phyloP scores from a whole-genome alignment of 2,329 filamentous ascomycete genomes.

The Elsinoe perseae region DNA sequence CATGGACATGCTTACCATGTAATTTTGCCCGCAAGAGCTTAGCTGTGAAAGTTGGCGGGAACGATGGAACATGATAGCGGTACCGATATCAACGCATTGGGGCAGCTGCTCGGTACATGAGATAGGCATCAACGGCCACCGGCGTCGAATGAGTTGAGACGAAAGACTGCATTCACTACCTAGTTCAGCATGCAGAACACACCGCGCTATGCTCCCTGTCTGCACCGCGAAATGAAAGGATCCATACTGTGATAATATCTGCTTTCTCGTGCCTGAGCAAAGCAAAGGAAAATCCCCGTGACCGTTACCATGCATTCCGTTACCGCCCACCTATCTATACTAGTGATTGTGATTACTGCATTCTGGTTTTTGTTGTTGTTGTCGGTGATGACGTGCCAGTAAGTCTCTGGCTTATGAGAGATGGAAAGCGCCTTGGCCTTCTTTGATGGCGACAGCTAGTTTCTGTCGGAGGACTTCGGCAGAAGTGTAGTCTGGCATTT shows the following conservation, averaged over 20 bases:
- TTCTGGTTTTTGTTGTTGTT: neutral
- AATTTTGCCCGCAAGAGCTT: no score
- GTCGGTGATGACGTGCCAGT: neutral
- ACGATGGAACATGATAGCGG: no score
- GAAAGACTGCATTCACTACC: conserved; percentile 9
- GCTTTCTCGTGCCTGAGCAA: neutral
- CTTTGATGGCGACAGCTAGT: conserved; percentile 77
- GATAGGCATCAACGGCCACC: no score
- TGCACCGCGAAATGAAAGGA: neutral
- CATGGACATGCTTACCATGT: no score
- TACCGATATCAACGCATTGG: conserved; percentile 1
- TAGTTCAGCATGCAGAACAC: neutral
- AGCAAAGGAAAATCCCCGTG: neutral
- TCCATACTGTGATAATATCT: conserved; percentile 1
- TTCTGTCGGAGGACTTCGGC: conserved; percentile 69
- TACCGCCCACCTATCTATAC: conserved; percentile 17
- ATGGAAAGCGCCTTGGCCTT: conserved; percentile 97
- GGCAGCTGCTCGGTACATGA: no score
- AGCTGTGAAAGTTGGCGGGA: no score
- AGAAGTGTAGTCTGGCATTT: conserved; percentile 86
- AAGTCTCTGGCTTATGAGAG: conserved; percentile 37
- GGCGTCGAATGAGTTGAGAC: no score
- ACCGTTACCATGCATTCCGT: neutral
- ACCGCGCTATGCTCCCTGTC: conserved; percentile 6
- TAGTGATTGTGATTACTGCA: neutral